Base-by-base conservation (phyloP, 2,329 filamentous ascomycete species). In the Epichloe scottii region DNA sequence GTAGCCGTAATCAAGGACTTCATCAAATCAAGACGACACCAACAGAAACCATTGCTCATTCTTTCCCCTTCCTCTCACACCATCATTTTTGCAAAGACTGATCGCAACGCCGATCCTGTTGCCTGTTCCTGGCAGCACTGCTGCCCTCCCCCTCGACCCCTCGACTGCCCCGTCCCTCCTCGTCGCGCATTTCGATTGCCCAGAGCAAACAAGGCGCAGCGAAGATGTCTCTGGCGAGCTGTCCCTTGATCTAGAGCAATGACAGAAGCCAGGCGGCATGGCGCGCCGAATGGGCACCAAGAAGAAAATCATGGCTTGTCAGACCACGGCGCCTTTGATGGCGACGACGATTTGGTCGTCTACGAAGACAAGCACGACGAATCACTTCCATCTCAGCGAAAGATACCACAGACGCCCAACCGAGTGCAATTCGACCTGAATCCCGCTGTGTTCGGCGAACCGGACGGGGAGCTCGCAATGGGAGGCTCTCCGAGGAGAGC, bases 361-460 rank as follows among this genome's bases (percentile, higher is more conserved):
- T 51, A 51, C 49, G 39, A 43, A 3, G 51, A 37, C 21, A 50
- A 54, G 26, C 46, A 57, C 26, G 35, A 50, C 23, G 12, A 56
- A 26, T 47, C 57, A 21, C 53, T 47, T 42, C 49, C 23, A 7
- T 37, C 34, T 8, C 23, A 19, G 7, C 52, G 55, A 38, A 61
- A 54, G 56, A 55, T 49, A 42, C 57, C 66, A 41, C 64, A 70
- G 54, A 76, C 78, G 37, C 78, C 84, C 8, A 84, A 87, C 63
- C 77, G 86, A 26, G 87, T 93, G 44, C 83, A 84, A 57, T 93
- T 93, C 67, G 82, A 84, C 59, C 69, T 81, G 49, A 70, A 66
- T 17, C 74, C 73, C 21, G 71, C 71, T 56, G 67, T 75, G 30
- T 65, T 69, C 43, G 61, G 62, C 52, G 58, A 58, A 41, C 58